Conservation (phyloP, 176 grass and related monocot genomes). For the Neostapfia colusana region DNA sequence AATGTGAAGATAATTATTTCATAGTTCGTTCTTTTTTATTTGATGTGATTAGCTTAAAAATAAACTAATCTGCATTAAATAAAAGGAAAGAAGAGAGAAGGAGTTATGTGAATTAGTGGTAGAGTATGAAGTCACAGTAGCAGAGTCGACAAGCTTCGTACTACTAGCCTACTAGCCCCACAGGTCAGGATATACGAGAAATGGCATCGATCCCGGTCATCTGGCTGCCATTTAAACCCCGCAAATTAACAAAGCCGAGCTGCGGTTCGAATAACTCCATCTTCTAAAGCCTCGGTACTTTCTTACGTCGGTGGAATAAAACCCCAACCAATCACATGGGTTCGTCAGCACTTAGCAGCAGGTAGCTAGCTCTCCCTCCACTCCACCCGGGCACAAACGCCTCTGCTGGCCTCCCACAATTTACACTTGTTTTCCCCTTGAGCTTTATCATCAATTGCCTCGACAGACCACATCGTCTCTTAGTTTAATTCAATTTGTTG, state of each 20-base stretch:
- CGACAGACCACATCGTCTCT: constrained; percentile 14
- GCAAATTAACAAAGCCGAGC: constrained; percentile 30
- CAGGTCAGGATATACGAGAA: background rate
- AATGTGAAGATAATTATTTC: too few relatives aligned
- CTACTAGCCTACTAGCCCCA: too few relatives aligned
- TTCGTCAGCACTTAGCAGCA: background rate
- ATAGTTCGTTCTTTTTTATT: too few relatives aligned
- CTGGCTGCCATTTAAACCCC: constrained; percentile 34
- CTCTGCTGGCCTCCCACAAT: constrained; percentile 17
- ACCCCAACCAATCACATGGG: constrained; percentile 31
- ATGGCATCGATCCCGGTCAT: constrained; percentile 43
- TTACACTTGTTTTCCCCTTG: constrained; percentile 11
- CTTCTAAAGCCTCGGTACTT: constrained; percentile 45
- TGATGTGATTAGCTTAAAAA: too few relatives aligned
- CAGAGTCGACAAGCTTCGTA: background rate
- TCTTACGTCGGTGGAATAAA: constrained; percentile 53
- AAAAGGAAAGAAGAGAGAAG: too few relatives aligned
- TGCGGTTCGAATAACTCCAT: constrained; percentile 25
- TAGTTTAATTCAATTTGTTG: constrained; percentile 4
- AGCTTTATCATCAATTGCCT: constrained; percentile 27
- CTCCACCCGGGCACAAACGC: background rate
- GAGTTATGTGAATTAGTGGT: too few relatives aligned
- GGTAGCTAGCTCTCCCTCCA: constrained; percentile 19
- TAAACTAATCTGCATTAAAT: too few relatives aligned
- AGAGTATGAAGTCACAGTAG: background rate